Evolutionary conservation across 225 moss, liverwort and hornwort species (phyloP).

Genomic region (Sphagnum tenellum): DNA sequence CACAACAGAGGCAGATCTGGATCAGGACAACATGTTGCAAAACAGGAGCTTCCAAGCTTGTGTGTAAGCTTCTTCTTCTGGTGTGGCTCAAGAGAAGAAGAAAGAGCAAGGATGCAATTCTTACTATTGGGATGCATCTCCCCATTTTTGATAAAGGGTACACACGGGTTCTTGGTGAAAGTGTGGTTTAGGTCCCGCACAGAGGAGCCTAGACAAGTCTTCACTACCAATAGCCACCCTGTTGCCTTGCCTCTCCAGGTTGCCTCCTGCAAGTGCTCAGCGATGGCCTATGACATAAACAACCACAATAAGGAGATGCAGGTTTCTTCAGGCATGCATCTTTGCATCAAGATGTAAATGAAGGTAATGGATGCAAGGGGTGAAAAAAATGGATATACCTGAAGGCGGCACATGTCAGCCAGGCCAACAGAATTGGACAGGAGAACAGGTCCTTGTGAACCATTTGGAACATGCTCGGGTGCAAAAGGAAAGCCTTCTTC

Average conservation of each 20-base stretch:
- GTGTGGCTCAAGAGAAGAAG: too few species aligned
- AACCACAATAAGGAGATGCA: not conserved
- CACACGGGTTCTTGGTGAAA: slow-evolving; percentile 39
- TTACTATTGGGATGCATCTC: slow-evolving; percentile 21
- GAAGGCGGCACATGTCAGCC: slow-evolving; percentile 72
- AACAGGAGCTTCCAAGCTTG: too few species aligned
- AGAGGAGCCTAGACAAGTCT: slow-evolving; percentile 78
- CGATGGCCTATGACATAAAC: slow-evolving; percentile 31
- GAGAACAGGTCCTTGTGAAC: slow-evolving; percentile 37
- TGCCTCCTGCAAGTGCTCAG: slow-evolving; percentile 32
- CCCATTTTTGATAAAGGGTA: slow-evolving; percentile 21
- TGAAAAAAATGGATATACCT: slow-evolving; percentile 31
- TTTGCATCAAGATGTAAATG: too few species aligned
- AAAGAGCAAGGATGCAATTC: too few species aligned
- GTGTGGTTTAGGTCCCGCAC: slow-evolving; percentile 63
- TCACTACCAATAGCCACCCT: slow-evolving; percentile 89
- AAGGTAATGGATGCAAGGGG: too few species aligned
- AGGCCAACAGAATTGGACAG: slow-evolving; percentile 85
- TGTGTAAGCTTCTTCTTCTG: too few species aligned
- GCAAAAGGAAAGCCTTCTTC: slow-evolving; percentile 83
- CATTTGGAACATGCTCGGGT: slow-evolving; percentile 26
- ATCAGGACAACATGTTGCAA: too few species aligned
- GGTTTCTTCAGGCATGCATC: not conserved
- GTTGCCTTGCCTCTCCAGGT: slow-evolving; percentile 41
- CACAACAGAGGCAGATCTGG: too few species aligned